These are phyloP conservation scores for Pseudocercospora fijiensis DNA, from an alignment of 2,329 filamentous ascomycete species.

Conservation along the genomic window DNA sequence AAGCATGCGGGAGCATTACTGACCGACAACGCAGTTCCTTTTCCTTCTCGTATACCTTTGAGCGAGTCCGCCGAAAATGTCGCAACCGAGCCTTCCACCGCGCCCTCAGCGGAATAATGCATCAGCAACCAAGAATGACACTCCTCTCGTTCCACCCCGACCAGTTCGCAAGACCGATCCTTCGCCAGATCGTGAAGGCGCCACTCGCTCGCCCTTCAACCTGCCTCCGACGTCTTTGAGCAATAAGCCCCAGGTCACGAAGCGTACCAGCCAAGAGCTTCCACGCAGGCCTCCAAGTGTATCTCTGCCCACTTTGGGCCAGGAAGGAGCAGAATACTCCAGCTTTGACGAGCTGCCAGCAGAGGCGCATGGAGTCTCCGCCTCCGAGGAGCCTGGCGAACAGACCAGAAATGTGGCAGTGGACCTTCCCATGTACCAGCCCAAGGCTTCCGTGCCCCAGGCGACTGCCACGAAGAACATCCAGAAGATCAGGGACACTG, in stretches of 20 bases:
- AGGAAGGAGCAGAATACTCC: slow-evolving; percentile 88
- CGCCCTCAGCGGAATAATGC: slow-evolving; percentile 55
- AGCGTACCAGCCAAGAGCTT: slow-evolving; percentile 50
- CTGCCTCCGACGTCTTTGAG: slow-evolving; percentile 56
- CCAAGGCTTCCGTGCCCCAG: slow-evolving; percentile 79
- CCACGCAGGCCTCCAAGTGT: slow-evolving; percentile 70
- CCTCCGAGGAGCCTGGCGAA: slow-evolving; percentile 31
- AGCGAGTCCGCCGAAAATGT: slow-evolving; percentile 10
- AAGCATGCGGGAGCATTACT: slow-evolving; percentile 18
- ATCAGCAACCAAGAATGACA: slow-evolving; percentile 49
- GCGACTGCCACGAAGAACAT: slow-evolving; percentile 82
- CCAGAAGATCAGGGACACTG: slow-evolving; percentile 80
- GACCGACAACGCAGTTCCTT: slow-evolving; percentile 8
- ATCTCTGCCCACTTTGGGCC: slow-evolving; percentile 69
- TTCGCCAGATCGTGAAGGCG: slow-evolving; percentile 75
- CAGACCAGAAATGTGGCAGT: slow-evolving; percentile 68
- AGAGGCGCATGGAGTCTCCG: slow-evolving; percentile 36
- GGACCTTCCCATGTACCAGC: slow-evolving; percentile 83
- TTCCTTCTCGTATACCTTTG: neutral
- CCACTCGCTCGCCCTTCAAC: slow-evolving; percentile 82
- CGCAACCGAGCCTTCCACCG: slow-evolving; percentile 58
- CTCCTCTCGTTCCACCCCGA: slow-evolving; percentile 76
- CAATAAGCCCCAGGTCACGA: slow-evolving; percentile 37
- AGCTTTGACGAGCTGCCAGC: slow-evolving; percentile 51
- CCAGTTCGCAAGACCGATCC: slow-evolving; percentile 73